phyloP scores from a whole-genome alignment of 176 grass and related monocot genomes.

The Oryza punctata region DNA sequence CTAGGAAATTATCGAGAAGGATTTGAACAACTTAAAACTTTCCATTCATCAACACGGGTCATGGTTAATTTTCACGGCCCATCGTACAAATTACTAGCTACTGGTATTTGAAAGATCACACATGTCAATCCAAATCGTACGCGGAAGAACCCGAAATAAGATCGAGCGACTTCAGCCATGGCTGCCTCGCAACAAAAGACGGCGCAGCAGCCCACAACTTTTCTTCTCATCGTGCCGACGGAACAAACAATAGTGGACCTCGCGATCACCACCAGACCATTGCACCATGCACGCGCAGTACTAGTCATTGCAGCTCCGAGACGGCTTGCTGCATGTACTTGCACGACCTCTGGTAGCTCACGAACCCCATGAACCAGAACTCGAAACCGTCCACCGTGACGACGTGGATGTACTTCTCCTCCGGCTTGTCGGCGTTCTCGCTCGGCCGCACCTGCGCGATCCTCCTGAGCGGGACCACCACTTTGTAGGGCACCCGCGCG shows the following conservation, averaged over 20 bases:
- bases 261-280: neutral
- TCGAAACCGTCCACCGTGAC: constrained; percentile 75
- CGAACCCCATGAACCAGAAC: constrained; percentile 93
- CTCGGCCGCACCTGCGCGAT: constrained; percentile 53
- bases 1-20: neutral
- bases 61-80: constrained; percentile 37
- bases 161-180: constrained; percentile 28
- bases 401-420: constrained; percentile 77
- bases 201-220: constrained; percentile 27
- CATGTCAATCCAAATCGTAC: constrained; percentile 49
- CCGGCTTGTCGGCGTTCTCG: constrained; percentile 56
- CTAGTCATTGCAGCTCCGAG: constrained; percentile 42
- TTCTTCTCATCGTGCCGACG: constrained; percentile 57
- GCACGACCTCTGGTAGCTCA: constrained; percentile 64
- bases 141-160: constrained; percentile 53
- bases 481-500: constrained; percentile 68
- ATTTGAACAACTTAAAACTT: neutral
- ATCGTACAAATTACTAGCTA: constrained; percentile 15
- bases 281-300: neutral
- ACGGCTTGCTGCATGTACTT: constrained; percentile 61
- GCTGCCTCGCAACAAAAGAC: constrained; percentile 34
- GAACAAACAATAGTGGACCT: neutral
- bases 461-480: constrained; percentile 53
- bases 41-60: constrained; percentile 24
- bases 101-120: constrained; percentile 24